phyloP scores from a whole-genome alignment of 371 early-diverging fungal species.

The Rhizopus stolonifer region DNA sequence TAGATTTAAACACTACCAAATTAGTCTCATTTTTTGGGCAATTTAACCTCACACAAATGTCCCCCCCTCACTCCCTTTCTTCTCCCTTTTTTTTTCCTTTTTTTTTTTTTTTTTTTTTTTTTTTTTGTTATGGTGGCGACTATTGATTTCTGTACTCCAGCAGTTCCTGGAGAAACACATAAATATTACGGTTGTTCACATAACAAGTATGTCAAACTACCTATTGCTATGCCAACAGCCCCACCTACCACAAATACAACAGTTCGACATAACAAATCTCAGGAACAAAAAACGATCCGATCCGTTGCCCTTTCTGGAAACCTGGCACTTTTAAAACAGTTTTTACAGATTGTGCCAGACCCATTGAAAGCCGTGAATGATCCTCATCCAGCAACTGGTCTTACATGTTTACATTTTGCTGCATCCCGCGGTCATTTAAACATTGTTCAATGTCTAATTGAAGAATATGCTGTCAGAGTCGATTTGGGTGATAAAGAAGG shows the following conservation, averaged over 20 bases:
- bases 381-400: constrained; percentile 58
- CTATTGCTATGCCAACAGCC: constrained; percentile 22
- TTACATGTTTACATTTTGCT: constrained; percentile 71
- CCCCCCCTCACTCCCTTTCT: not conserved
- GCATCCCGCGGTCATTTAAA: constrained; percentile 71
- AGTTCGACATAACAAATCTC: constrained; percentile 8
- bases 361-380: constrained; percentile 48
- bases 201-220: constrained; percentile 54
- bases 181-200: constrained; percentile 66
- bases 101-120: constrained; percentile 1
- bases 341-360: constrained; percentile 29
- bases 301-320: constrained; percentile 43
- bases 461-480: constrained; percentile 63
- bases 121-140: constrained; percentile 10
- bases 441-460: constrained; percentile 64
- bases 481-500: constrained; percentile 70
- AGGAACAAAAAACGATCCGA: constrained; percentile 24
- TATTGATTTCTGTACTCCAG: constrained; percentile 63
- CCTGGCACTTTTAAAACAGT: constrained; percentile 33
- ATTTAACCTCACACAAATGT: too few relatives aligned
- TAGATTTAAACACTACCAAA: too few relatives aligned
- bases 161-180: constrained; percentile 66
- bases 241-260: not conserved
- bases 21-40: too few relatives aligned
- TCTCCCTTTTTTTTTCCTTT: not conserved